Evolutionary conservation across 331 rosid species (phyloP), one percentile per base, ranked within the genome.

Genomic region (Arachis monticola): DNA sequence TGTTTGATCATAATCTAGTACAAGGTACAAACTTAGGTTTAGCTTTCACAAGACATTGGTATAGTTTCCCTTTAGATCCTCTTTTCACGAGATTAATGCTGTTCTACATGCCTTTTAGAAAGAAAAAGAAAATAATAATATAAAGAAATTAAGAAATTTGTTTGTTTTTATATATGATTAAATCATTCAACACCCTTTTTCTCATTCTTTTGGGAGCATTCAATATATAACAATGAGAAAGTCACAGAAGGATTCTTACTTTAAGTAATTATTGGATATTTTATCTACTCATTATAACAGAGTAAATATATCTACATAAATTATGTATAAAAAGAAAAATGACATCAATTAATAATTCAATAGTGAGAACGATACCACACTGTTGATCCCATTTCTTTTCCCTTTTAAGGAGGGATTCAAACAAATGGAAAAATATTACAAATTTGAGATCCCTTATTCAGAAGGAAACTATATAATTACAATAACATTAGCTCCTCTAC

Each of bases 391-490:
- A 50, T 69, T 51, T 35, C 53, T 30, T 75, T 12, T 27, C 13
- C 42, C 55, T 32, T 31, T 60, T 27, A 62, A n/a, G 48, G 31
- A 44, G 67, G 47, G 69, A 17, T 45, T 59, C 79, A 52, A 52
- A 69, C 50, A 77, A 59, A 60, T 27, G 56, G 47, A 72, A 66
- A 45, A 6, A 44, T 30, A 55, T 73, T 55, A 66, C 75, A 73
- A 68, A 46, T 45, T 31, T 60, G 63, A 60, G 48, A 77, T 62
- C 63, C 55, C 32, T 72, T 73, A 73, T 77, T 72, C 59, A 53
- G 44, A 73, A 67, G 80, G 72, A 60, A 68, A 67, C 46, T 45
- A 67, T 56, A 64, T 38, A 67, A 69, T 68, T 73, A 73, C 80
- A 77, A 40, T 42, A 59, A 73, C 57, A 32, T 66, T 63, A 65